These are phyloP conservation scores for Sporothrix phasma DNA, from an alignment of 2,329 filamentous ascomycete species.

Conservation along the genomic window DNA sequence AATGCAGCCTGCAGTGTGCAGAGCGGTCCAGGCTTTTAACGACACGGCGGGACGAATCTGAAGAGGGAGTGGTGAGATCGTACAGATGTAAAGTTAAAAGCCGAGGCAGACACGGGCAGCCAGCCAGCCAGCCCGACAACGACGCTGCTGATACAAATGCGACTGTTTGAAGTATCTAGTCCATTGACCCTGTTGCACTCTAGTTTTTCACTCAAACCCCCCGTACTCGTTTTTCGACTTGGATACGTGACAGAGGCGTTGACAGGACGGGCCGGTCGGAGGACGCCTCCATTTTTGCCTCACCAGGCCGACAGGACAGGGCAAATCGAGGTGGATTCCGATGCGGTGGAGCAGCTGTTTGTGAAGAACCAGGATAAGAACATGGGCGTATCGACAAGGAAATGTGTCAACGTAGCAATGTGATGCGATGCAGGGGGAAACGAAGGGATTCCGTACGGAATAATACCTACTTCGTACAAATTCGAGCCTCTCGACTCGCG, in stretches of 20 bases:
- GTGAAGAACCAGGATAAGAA: too few relatives aligned
- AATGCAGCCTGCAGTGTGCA: constrained; percentile 10
- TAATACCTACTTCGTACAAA: too few relatives aligned
- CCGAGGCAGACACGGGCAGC: not conserved
- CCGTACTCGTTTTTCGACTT: constrained; percentile 1
- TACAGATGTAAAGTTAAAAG: too few relatives aligned
- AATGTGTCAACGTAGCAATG: too few relatives aligned
- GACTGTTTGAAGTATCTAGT: not conserved
- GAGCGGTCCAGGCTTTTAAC: constrained; percentile 1
- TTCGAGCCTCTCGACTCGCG: not conserved
- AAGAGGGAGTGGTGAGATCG: too few relatives aligned
- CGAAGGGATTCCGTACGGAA: too few relatives aligned
- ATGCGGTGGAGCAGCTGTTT: too few relatives aligned
- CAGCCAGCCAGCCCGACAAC: not conserved
- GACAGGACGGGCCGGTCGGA: not conserved
- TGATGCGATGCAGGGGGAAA: too few relatives aligned
- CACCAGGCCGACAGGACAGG: not conserved
- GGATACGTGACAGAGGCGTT: not conserved
- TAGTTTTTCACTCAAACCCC: not conserved
- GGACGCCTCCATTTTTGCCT: not conserved
- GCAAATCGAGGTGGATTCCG: not conserved
- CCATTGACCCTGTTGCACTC: not conserved
- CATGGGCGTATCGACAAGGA: too few relatives aligned
- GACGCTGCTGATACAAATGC: not conserved
- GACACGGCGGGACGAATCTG: not conserved